Conservation (phyloP, 140 eudicot genomes). For the Flaveria floridana region DNA sequence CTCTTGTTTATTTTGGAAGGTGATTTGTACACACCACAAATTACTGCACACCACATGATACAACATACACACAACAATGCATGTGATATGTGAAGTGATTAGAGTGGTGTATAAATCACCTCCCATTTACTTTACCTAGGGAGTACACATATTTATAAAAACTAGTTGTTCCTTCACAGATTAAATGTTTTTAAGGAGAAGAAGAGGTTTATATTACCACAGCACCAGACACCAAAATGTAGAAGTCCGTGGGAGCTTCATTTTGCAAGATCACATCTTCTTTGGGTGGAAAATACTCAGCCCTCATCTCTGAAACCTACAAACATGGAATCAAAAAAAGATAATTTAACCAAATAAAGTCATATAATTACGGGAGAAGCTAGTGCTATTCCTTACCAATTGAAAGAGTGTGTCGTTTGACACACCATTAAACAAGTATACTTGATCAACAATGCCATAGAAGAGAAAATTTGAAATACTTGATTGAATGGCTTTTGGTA, state of each 20-base stretch:
- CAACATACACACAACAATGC: not conserved
- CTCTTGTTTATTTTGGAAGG: not conserved
- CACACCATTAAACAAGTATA: conserved; percentile 71
- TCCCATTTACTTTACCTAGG: conserved; percentile 1
- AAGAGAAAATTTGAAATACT: conserved; percentile 67
- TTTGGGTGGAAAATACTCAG: conserved; percentile 79
- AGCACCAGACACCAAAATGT: conserved; percentile 75
- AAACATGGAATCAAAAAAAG: conserved; percentile 18
- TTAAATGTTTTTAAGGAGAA: not conserved
- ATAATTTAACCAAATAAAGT: not conserved
- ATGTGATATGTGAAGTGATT: not conserved
- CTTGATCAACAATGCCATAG: conserved; percentile 58
- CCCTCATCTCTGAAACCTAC: conserved; percentile 81
- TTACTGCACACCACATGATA: not conserved
- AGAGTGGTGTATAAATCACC: not conserved
- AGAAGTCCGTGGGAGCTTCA: conserved; percentile 86
- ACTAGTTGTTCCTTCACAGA: not conserved
- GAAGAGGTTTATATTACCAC: conserved; percentile 47
- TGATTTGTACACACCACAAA: not conserved
- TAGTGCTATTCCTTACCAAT: conserved; percentile 46
- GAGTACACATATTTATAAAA: not conserved
- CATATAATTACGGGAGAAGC: not conserved
- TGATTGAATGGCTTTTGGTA: conserved; percentile 82
- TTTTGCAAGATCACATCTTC: conserved; percentile 90
- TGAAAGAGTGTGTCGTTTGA: conserved; percentile 79